phyloP scores from a whole-genome alignment of 202 grass and related monocot genomes.

The Bolboschoenoplectus hybrid region DNA sequence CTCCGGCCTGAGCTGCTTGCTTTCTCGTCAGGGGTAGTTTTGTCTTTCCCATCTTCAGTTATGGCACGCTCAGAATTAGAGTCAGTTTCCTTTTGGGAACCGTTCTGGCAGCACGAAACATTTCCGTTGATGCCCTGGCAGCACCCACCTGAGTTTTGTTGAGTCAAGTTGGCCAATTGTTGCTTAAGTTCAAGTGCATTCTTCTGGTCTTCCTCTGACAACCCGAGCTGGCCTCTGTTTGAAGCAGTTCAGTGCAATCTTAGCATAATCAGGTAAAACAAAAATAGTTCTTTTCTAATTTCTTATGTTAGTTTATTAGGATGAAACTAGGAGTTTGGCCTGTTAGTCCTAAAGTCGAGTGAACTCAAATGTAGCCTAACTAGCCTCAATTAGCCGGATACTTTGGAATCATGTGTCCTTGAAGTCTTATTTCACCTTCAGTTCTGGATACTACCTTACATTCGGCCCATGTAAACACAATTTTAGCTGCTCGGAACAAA shows the following conservation, averaged over 20 bases:
- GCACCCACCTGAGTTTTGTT: constrained; percentile 54
- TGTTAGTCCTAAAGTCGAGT: not conserved
- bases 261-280: not conserved
- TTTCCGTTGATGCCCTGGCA: constrained; percentile 55
- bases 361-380: not conserved
- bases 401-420: not conserved
- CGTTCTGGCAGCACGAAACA: constrained; percentile 69
- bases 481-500: not conserved
- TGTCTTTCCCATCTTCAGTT: constrained; percentile 47
- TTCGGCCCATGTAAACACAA: not conserved
- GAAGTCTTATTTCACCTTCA: not conserved
- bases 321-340: not conserved
- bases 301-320: not conserved
- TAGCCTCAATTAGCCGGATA: not conserved
- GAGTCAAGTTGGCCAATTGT: constrained; percentile 47
- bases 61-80: constrained; percentile 45
- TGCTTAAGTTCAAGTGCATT: constrained; percentile 57
- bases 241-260: constrained; percentile 20
- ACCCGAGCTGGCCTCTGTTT: constrained; percentile 73
- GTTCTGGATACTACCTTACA: not conserved
- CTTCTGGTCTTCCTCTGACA: constrained; percentile 80
- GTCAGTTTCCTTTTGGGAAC: constrained; percentile 46
- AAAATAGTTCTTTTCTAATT: not conserved
- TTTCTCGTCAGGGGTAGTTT: constrained; percentile 42
- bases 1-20: constrained; percentile 30